Conservation (phyloP, 2,329 filamentous ascomycete genomes). For the Xylariaceae sp. region DNA sequence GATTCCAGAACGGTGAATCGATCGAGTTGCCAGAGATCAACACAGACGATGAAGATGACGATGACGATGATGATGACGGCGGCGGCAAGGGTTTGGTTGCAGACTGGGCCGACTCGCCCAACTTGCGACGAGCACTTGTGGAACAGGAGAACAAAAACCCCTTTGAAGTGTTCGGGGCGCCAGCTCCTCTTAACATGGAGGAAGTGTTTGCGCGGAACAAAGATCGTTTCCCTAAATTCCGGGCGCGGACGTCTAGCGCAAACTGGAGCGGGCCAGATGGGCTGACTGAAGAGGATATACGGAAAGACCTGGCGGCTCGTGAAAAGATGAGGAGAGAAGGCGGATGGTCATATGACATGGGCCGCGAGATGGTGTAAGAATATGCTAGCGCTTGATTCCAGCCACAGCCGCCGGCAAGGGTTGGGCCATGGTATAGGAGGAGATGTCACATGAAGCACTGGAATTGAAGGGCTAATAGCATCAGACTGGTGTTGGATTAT, state of each 20-base stretch:
- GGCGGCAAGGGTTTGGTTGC: conserved; percentile 69
- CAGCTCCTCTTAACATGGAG: conserved; percentile 90
- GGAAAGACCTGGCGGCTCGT: conserved; percentile 71
- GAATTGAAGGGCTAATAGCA: conserved; percentile 30
- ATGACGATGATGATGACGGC: conserved; percentile 75
- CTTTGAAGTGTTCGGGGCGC: conserved; percentile 85
- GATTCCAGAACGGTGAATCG: conserved; percentile 85
- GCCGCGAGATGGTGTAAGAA: conserved; percentile 40
- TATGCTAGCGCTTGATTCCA: background rate
- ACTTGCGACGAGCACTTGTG: conserved; percentile 76
- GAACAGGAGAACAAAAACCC: conserved; percentile 88
- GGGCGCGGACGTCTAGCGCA: conserved; percentile 89
- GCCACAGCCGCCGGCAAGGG: conserved; percentile 1
- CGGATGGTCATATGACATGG: conserved; percentile 69
- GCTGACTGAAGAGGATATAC: conserved; percentile 76
- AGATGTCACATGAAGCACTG: background rate
- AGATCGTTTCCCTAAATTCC: conserved; percentile 84
- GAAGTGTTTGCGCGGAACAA: conserved; percentile 93
- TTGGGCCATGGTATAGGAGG: background rate
- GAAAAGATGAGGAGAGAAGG: conserved; percentile 73
- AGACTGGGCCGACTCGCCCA: conserved; percentile 88
- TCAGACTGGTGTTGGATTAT: conserved; percentile 33
- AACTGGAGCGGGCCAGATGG: conserved; percentile 87
- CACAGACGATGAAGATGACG: conserved; percentile 85
- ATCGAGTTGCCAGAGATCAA: conserved; percentile 95